Percentiles rank a stretch among this genome's conserved stretches.
These are phyloP conservation scores for Stachybotrys echinatus DNA, from an alignment of 2,329 filamentous ascomycete genomes.

Conservation along the genomic window DNA sequence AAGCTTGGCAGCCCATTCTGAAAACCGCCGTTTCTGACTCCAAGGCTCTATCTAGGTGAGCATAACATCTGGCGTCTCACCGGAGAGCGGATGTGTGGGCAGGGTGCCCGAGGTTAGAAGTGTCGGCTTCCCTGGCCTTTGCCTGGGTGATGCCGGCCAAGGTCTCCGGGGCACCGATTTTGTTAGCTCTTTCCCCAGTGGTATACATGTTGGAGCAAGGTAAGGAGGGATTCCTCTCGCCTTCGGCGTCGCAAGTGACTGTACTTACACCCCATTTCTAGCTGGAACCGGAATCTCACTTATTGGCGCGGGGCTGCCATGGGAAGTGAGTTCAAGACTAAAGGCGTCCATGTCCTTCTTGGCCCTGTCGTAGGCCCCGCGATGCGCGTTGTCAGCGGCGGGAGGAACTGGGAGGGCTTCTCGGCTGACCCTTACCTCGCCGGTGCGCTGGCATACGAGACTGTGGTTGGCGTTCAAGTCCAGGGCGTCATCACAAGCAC, in stretches of 20 bases:
- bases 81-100: constrained; percentile 26
- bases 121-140: constrained; percentile 40
- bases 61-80: background rate
- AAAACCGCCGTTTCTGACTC: too few relatives aligned
- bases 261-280: constrained; percentile 3
- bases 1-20: constrained; percentile 26
- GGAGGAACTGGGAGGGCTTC: constrained; percentile 1
- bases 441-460: background rate
- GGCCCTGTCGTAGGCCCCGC: background rate
- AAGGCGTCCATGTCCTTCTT: constrained; percentile 43
- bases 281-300: constrained; percentile 39
- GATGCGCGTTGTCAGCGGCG: background rate
- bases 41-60: background rate
- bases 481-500: constrained; percentile 28
- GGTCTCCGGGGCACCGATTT: constrained; percentile 42
- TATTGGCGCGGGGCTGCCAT: constrained; percentile 46
- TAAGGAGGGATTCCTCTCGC: background rate
- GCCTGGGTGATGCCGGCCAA: constrained; percentile 44
- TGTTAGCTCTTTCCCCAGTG: constrained; percentile 43
- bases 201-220: constrained; percentile 37
- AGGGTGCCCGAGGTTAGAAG: constrained; percentile 48
- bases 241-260: background rate
- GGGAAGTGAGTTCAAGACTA: constrained; percentile 51
- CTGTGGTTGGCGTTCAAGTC: constrained; percentile 45
- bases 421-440: background rate